Evolutionary conservation across 23 red algal species (phyloP).

Genomic region (Gracilaria domingensis): DNA sequence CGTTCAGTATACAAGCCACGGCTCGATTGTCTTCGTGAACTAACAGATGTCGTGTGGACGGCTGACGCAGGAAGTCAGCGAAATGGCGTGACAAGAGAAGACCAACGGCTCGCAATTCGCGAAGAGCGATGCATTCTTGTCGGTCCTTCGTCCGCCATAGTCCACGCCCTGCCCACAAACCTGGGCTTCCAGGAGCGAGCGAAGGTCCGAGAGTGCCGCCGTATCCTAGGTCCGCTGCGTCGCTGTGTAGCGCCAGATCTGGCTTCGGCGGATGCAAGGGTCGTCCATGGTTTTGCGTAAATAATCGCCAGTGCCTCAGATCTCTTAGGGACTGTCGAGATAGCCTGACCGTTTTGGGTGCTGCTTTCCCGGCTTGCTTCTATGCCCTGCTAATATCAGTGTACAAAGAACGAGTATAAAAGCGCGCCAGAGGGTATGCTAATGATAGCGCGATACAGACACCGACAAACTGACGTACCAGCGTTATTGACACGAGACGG

Average conservation of each 20-base stretch:
- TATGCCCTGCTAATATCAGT: too few relatives aligned
- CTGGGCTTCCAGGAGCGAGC: too few relatives aligned
- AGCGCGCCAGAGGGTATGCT: background rate
- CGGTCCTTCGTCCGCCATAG: conserved; percentile 16
- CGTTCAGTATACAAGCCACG: conserved; percentile 6
- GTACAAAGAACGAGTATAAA: conserved; percentile 25
- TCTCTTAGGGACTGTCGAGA: conserved; percentile 6
- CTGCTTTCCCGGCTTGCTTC: too few relatives aligned
- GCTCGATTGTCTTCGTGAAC: conserved; percentile 31
- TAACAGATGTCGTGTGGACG: background rate
- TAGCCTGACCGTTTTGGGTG: background rate
- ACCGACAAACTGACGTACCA: background rate
- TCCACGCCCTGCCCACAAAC: too few relatives aligned
- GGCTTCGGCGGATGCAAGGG: background rate
- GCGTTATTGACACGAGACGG: background rate
- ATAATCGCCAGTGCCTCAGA: conserved; percentile 2
- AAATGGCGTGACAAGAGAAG: background rate
- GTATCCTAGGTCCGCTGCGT: background rate
- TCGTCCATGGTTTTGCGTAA: background rate
- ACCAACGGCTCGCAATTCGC: conserved; percentile 1
- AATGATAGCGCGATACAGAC: conserved; percentile 5
- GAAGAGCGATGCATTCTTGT: background rate
- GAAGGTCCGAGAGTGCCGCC: conserved; percentile 5
- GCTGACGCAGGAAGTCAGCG: conserved; percentile 3
- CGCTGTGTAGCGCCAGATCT: conserved; percentile 7